Base-by-base conservation (phyloP, 495 filamentous ascomycete species). In the Beverwykella pulmonaria region DNA sequence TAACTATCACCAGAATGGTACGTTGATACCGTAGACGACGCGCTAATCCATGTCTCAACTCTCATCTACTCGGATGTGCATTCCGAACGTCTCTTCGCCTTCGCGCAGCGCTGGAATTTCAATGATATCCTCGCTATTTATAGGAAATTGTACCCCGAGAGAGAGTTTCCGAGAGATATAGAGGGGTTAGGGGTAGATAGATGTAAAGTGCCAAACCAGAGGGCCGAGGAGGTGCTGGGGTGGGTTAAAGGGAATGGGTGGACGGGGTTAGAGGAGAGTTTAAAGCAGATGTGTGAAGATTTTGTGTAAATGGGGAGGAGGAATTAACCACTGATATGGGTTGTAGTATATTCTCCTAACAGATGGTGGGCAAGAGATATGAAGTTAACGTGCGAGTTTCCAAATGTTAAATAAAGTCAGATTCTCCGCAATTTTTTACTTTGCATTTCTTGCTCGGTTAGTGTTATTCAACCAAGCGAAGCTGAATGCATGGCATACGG, bases 41-140 rank as follows among this genome's bases (percentile, higher is more conserved):
- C 67, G 1, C 67, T 67, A 0, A 47, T 73, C 22, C 70, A 73
- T 27, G 48, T 73, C n/a, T 46, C 48, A 19, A 67, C 70, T 1
- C 70, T 73, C 22, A 55, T 70, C 26, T 36, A 61, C 41, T 29
- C 53, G 0, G 62, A 62, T 26, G 70, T 73, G 0, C 3, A 49
- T 6, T 44, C 46, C n/a, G 70, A 73, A 63, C 67, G 70, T 8
- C 44, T 73, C 23, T 64, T 73, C 36, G 70, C 39, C 23, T 70
- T 67, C 50, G 67, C 67, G 1, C 25, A 59, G 22, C 61, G 22
- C 4, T 66, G 10, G 25, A 67, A 54, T 25, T 73, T 53, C 36
- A 67, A 63, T 23, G 17, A 73, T 22, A 32, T 70, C 25, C 49
- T 73, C 3, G 65, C 32, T 23, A 46, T 65, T 2, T 69, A 60